Evolutionary conservation across 352 stramenopile species (phyloP).

Genomic region (Globisporangium canariense): DNA sequence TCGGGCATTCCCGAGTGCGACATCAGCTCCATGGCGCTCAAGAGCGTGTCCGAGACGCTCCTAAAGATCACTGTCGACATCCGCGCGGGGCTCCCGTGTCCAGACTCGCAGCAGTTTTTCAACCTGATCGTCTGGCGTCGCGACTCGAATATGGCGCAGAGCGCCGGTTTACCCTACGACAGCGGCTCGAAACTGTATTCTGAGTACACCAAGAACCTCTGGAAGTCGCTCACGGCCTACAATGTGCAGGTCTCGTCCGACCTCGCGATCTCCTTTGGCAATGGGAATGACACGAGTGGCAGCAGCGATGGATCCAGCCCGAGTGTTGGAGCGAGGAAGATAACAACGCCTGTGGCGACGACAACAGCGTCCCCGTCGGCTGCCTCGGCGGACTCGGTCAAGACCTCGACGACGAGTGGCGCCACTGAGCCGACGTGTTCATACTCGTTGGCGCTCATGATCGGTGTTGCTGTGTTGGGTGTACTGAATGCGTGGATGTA

Average conservation of each 20-base stretch:
- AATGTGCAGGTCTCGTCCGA: neutral
- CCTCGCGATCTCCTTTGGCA: slow-evolving; percentile 7
- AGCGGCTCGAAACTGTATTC: slow-evolving; percentile 7
- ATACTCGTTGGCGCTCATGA: too few species aligned
- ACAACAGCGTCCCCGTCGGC: neutral
- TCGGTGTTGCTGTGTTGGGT: neutral
- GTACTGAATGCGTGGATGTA: neutral
- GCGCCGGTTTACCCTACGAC: slow-evolving; percentile 10
- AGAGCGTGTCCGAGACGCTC: slow-evolving; percentile 49
- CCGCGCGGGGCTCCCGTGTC: neutral
- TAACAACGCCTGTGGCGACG: too few species aligned
- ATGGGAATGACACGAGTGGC: neutral
- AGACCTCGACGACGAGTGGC: neutral
- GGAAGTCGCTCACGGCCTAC: slow-evolving; percentile 4
- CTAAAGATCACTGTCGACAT: slow-evolving; percentile 52
- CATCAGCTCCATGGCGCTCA: slow-evolving; percentile 47
- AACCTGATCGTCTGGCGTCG: slow-evolving; percentile 11
- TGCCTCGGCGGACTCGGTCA: neutral
- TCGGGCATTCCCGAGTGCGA: slow-evolving; percentile 41
- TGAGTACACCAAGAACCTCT: slow-evolving; percentile 13
- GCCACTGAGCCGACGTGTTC: neutral
- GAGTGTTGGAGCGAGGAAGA: too few species aligned
- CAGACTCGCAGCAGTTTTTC: slow-evolving; percentile 12
- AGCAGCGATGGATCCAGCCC: neutral
- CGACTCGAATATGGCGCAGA: slow-evolving; percentile 10